Evolutionary conservation across 495 filamentous ascomycete genomes (phyloP), one percentile per base, ranked within the genome.

Genomic region (Lindgomyces ingoldianus): DNA sequence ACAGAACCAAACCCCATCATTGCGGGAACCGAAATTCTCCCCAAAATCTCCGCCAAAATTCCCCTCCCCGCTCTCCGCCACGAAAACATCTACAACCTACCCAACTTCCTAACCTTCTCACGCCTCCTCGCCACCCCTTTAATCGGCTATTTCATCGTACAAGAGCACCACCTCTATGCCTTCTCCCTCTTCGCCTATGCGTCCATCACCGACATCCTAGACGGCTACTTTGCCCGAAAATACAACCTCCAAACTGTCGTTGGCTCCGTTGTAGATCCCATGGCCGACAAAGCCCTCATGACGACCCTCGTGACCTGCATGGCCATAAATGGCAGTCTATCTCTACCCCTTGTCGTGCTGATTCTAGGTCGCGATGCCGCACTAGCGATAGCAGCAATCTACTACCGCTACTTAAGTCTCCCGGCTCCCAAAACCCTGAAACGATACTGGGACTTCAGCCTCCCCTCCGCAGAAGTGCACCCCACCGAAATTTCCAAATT

Each of bases 371-470:
- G 94, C 24, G 94, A 98, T 70, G 81, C 91, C 29, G 89, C 84
- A n/a, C 81, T 98, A 4, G 90, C 84, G n/a, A 81, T 96, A 2
- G 86, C 91, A 9, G 94, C 94, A 1, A 85, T 98, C 57, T 98
- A 97, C 75, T 97, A 91, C 72, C 87, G 94, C 36, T 98, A 90
- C 85, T 94, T 96, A 50, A 93, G 89, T 2, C 83, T 98, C 21
- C 94, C 94, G 1, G 86, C 89, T 0, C 94, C 94, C 4, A 96
- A 96, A 75, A 98, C 94, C 0, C 88, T 96, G 75, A 76, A 81
- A 14, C 80, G 94, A n/a, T 98, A 97, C 74, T 98, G 95, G 95
- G 95, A 98, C 73, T 98, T 98, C 69, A 90, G 87, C 11, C 83
- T 98, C 18, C 94, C 94, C 0, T 90, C 85, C 47, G 94, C 94